Evolutionary conservation across 1,284 basidiomycete species (phyloP).

Genomic region (Apiotrichum sp.): DNA sequence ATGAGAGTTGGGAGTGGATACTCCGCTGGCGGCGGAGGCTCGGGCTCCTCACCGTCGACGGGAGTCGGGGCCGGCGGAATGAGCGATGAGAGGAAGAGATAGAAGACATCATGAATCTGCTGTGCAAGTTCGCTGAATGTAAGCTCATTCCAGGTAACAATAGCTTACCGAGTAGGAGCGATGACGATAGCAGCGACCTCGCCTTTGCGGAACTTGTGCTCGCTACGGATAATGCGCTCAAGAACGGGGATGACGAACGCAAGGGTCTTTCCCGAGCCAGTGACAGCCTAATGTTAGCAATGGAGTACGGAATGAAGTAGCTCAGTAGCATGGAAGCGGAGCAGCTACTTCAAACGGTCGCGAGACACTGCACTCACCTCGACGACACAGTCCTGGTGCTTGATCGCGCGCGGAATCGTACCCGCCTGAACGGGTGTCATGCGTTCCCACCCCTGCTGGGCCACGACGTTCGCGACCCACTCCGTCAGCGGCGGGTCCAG

Average conservation of each 20-base stretch:
- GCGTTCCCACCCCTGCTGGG: constrained; percentile 68
- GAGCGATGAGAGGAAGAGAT: constrained; percentile 64
- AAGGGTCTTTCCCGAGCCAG: constrained; percentile 95
- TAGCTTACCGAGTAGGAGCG: constrained; percentile 80
- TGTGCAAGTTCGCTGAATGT: constrained; percentile 77
- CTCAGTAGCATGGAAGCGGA: too few species aligned
- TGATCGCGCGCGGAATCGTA: constrained; percentile 92
- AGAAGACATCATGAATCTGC: constrained; percentile 85
- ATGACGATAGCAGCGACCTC: constrained; percentile 88
- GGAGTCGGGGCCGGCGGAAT: constrained; percentile 32
- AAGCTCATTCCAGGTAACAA: background rate
- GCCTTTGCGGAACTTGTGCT: constrained; percentile 59
- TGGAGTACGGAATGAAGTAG: background rate
- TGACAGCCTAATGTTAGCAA: constrained; percentile 61
- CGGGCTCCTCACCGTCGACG: constrained; percentile 12
- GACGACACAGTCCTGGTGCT: constrained; percentile 95
- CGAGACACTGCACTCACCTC: constrained; percentile 51
- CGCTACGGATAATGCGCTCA: constrained; percentile 71
- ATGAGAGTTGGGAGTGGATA: constrained; percentile 71
- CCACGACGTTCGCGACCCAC: constrained; percentile 80
- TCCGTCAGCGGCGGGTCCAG: constrained; percentile 70
- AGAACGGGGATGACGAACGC: constrained; percentile 91
- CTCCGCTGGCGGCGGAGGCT: constrained; percentile 32
- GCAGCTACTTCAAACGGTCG: too few species aligned
- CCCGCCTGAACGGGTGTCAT: constrained; percentile 98